phyloP scores from a whole-genome alignment of 768 basidiomycete species.

The Leccinum subtestaceum region DNA sequence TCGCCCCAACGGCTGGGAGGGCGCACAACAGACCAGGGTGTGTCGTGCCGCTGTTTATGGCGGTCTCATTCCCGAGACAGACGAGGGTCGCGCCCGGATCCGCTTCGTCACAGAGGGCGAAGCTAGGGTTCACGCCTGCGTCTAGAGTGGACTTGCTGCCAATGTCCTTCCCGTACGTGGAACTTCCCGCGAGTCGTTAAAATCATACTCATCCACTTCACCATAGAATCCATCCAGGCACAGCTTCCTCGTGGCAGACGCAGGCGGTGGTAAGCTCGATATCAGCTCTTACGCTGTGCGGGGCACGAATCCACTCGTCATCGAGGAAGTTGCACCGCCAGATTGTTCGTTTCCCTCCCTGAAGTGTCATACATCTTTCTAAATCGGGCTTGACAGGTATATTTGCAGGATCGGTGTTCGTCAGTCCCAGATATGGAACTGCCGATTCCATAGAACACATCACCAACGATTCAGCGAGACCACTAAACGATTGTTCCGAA shows the following conservation, averaged over 20 bases:
- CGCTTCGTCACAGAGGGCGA: slow-evolving; percentile 83
- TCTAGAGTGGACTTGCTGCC: slow-evolving; percentile 71
- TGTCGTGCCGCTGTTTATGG: slow-evolving; percentile 69
- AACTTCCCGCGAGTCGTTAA: background rate
- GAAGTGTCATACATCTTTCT: background rate
- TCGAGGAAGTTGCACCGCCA: slow-evolving; percentile 81
- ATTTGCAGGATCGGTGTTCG: slow-evolving; percentile 82
- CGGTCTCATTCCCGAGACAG: slow-evolving; percentile 70
- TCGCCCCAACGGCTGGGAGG: slow-evolving; percentile 84
- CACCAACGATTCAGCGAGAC: slow-evolving; percentile 78
- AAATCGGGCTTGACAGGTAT: slow-evolving; percentile 46
- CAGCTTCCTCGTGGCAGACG: slow-evolving; percentile 78
- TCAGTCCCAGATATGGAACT: slow-evolving; percentile 73
- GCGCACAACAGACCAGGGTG: slow-evolving; percentile 73
- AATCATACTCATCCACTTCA: background rate
- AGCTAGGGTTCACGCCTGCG: slow-evolving; percentile 79
- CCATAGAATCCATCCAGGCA: slow-evolving; percentile 67
- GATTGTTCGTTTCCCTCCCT: slow-evolving; percentile 52
- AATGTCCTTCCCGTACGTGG: slow-evolving; percentile 68
- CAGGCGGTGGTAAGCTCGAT: slow-evolving; percentile 79
- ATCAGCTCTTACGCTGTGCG: slow-evolving; percentile 79
- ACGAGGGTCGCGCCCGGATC: slow-evolving; percentile 64
- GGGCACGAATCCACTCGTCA: slow-evolving; percentile 64
- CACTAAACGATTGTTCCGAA: slow-evolving; percentile 75
- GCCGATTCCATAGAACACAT: slow-evolving; percentile 74